A percentile compares a stretch with the other conserved stretches of the same genome.
Conservation (phyloP, 305 asterid genomes). For the Fraxinus platypoda region DNA sequence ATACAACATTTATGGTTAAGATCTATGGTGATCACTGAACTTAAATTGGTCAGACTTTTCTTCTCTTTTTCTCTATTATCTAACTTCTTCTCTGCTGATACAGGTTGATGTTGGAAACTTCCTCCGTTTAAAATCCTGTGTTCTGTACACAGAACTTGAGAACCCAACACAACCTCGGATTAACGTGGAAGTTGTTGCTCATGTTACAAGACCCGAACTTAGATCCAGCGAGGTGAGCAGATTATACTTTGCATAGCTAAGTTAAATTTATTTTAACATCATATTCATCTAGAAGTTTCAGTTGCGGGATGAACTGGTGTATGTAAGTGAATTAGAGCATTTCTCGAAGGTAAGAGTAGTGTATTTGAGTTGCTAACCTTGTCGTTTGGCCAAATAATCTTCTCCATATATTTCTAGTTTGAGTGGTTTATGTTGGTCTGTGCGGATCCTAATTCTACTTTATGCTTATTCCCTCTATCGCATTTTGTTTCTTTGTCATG, state of each 20-base stretch:
- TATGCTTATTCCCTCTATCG: neutral
- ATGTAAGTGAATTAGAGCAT: neutral
- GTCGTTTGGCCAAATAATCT: neutral
- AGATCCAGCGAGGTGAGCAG: conserved; percentile 74
- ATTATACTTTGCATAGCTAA: neutral
- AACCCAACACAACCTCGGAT: conserved; percentile 59
- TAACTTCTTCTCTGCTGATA: conserved; percentile 24
- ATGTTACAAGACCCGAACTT: conserved; percentile 79
- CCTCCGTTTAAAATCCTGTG: conserved; percentile 83
- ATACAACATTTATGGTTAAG: neutral
- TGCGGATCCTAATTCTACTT: neutral
- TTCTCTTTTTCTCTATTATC: neutral
- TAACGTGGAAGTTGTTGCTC: conserved; percentile 90
- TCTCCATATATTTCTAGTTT: neutral
- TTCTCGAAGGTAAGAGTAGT: neutral
- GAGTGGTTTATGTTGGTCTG: neutral
- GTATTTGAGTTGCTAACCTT: neutral
- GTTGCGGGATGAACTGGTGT: neutral
- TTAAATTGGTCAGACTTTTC: neutral
- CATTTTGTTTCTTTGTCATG: neutral
- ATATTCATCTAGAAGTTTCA: neutral
- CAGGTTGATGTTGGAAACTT: conserved; percentile 98
- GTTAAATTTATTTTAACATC: neutral
- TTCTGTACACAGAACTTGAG: conserved; percentile 79
- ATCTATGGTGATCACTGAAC: neutral